phyloP scores from a whole-genome alignment of 257 asterid species.

The Orobanche coerulescens region DNA sequence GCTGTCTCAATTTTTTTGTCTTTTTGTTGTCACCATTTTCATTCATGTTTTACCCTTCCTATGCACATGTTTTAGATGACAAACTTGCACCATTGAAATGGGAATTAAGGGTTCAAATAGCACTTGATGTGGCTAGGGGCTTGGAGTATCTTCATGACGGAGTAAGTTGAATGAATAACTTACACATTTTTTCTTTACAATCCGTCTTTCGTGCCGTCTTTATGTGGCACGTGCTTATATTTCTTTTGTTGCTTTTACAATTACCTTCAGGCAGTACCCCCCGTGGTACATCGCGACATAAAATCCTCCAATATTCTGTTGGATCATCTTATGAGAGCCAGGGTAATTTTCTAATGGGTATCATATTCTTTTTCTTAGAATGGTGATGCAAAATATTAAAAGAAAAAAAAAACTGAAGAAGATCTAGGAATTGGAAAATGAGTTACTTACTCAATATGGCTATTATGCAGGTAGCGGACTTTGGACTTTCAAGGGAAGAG shows the following conservation, averaged over 20 bases:
- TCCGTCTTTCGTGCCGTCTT: neutral
- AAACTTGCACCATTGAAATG: slow-evolving; percentile 53
- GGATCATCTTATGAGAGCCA: slow-evolving; percentile 83
- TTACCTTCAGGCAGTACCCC: slow-evolving; percentile 82
- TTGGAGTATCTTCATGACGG: slow-evolving; percentile 98
- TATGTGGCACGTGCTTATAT: neutral
- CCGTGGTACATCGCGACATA: slow-evolving; percentile 88
- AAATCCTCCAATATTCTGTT: slow-evolving; percentile 89
- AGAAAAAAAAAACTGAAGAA: neutral
- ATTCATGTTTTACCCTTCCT: slow-evolving; percentile 1
- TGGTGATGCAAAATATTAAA: neutral
- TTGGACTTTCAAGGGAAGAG: slow-evolving; percentile 97
- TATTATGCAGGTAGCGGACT: slow-evolving; percentile 70
- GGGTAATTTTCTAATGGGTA: slow-evolving; percentile 43
- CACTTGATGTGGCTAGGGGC: slow-evolving; percentile 96
- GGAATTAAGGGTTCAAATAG: slow-evolving; percentile 75
- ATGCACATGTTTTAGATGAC: slow-evolving; percentile 39
- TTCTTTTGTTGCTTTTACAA: slow-evolving; percentile 8
- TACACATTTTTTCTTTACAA: neutral
- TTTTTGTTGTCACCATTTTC: neutral
- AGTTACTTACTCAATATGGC: neutral
- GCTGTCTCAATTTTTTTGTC: neutral
- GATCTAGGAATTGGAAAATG: neutral
- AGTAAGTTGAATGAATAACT: slow-evolving; percentile 36
- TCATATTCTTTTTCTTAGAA: slow-evolving; percentile 7